Conservation (phyloP, 2,329 filamentous ascomycete genomes). For the Stagonosporopsis cucurbitacearum region DNA sequence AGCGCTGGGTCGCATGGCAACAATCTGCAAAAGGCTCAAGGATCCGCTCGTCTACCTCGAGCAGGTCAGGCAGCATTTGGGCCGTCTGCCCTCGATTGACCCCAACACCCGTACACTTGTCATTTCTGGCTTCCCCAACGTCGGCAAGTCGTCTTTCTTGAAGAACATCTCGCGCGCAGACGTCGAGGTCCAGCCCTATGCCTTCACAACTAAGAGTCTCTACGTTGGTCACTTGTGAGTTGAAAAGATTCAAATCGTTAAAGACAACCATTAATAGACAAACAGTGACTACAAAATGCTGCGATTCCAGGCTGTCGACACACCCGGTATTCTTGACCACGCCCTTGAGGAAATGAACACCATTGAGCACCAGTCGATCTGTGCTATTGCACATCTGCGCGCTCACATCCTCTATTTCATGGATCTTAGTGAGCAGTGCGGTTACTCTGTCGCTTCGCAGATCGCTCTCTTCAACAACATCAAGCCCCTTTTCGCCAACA, state of each 20-base stretch:
- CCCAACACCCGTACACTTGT: slow-evolving; percentile 95
- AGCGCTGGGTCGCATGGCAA: slow-evolving; percentile 96
- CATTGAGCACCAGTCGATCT: slow-evolving; percentile 99
- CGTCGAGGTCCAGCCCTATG: slow-evolving; percentile 96
- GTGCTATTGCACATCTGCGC: slow-evolving; percentile 93
- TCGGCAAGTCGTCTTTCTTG: slow-evolving; percentile 92
- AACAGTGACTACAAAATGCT: slow-evolving; percentile 84
- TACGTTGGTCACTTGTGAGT: slow-evolving; percentile 87
- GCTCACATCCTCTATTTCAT: slow-evolving; percentile 98
- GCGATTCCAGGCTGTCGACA: slow-evolving; percentile 92
- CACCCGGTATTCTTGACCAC: slow-evolving; percentile 97
- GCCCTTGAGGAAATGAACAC: slow-evolving; percentile 98
- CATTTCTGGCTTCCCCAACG: slow-evolving; percentile 95
- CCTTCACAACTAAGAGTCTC: slow-evolving; percentile 96
- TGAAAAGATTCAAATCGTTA: slow-evolving; percentile 68
- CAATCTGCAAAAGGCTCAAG: slow-evolving; percentile 91
- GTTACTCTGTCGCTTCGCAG: slow-evolving; percentile 90
- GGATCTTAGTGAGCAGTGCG: slow-evolving; percentile 96
- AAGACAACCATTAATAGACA: slow-evolving; percentile 60
- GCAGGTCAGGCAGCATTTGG: slow-evolving; percentile 94
- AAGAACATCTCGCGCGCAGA: slow-evolving; percentile 91
- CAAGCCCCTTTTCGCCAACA: slow-evolving; percentile 96
- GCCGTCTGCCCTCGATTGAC: slow-evolving; percentile 97
- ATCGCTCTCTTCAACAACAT: slow-evolving; percentile 92
- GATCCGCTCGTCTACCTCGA: slow-evolving; percentile 95